Percentiles rank a stretch among this genome's conserved stretches.
Evolutionary conservation across 257 asterid species (phyloP).

Genomic region (Solanum infundibuliforme): DNA sequence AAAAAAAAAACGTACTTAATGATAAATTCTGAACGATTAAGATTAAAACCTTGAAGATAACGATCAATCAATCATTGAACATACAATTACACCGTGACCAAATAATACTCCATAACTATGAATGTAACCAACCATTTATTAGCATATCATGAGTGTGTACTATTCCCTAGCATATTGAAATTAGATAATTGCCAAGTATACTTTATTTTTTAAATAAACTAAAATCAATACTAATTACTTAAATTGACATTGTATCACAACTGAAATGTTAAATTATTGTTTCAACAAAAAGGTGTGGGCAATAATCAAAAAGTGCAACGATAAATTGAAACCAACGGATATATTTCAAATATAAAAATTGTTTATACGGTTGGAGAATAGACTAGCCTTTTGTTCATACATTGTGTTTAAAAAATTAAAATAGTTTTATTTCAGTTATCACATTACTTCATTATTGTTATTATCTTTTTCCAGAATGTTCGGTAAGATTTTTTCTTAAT

Average conservation of each 20-base stretch:
- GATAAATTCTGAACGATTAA: too few species aligned
- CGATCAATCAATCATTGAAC: not conserved
- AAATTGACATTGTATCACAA: not conserved
- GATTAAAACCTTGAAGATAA: too few species aligned
- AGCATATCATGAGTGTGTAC: not conserved
- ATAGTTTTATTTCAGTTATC: not conserved
- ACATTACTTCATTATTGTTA: not conserved
- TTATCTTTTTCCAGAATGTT: too few species aligned
- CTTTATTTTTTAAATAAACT: not conserved
- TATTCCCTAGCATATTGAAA: not conserved
- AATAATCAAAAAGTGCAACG: not conserved
- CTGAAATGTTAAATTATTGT: not conserved
- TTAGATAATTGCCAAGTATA: not conserved
- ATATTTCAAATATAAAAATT: not conserved
- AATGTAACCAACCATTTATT: not conserved
- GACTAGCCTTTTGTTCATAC: not conserved
- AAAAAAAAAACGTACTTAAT: too few species aligned
- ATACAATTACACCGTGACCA: not conserved
- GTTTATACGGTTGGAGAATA: not conserved
- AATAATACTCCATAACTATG: not conserved
- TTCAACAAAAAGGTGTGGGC: not conserved
- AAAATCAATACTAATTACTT: not conserved
- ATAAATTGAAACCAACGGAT: not conserved
- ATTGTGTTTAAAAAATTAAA: not conserved
- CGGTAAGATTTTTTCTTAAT: too few species aligned